phyloP scores from a whole-genome alignment of 2,329 filamentous ascomycete species.

The Colletotrichum eleusines region DNA sequence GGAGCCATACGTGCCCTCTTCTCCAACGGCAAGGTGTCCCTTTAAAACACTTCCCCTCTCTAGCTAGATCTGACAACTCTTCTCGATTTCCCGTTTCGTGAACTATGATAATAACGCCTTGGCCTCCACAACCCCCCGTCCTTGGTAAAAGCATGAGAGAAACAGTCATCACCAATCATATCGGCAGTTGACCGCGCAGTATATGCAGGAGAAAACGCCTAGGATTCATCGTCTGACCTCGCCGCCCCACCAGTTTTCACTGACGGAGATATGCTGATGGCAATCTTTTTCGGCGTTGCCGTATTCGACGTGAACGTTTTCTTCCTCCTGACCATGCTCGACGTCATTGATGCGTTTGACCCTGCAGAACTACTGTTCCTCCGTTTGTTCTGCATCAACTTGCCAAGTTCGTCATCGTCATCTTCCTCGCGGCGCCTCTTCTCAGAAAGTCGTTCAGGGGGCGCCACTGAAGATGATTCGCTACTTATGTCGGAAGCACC shows the following conservation, averaged over 20 bases:
- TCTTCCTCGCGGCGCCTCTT: constrained; percentile 94
- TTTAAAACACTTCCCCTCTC: constrained; percentile 5
- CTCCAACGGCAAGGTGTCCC: background rate
- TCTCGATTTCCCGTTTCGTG: constrained; percentile 37
- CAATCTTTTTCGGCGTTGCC: constrained; percentile 64
- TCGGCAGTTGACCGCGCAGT: constrained; percentile 13
- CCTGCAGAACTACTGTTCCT: constrained; percentile 68
- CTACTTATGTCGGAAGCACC: constrained; percentile 35
- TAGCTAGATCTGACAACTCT: constrained; percentile 32
- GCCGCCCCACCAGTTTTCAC: constrained; percentile 55
- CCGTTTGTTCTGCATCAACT: constrained; percentile 76
- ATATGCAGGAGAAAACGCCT: constrained; percentile 39
- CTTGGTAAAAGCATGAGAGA: constrained; percentile 35
- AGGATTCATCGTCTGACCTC: constrained; percentile 57
- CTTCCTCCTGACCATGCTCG: constrained; percentile 59
- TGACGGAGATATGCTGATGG: constrained; percentile 67
- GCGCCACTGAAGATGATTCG: constrained; percentile 55
- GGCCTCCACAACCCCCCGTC: constrained; percentile 25
- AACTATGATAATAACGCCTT: constrained; percentile 39
- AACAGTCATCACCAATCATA: constrained; percentile 36
- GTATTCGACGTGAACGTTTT: constrained; percentile 59
- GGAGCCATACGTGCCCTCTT: constrained; percentile 2
- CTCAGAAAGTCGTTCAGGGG: constrained; percentile 84
- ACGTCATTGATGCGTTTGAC: constrained; percentile 52
- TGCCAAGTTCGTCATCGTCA: constrained; percentile 91